Evolutionary conservation across 192 early-diverging fungal genomes (phyloP).

Genomic region (Dispira simplex): DNA sequence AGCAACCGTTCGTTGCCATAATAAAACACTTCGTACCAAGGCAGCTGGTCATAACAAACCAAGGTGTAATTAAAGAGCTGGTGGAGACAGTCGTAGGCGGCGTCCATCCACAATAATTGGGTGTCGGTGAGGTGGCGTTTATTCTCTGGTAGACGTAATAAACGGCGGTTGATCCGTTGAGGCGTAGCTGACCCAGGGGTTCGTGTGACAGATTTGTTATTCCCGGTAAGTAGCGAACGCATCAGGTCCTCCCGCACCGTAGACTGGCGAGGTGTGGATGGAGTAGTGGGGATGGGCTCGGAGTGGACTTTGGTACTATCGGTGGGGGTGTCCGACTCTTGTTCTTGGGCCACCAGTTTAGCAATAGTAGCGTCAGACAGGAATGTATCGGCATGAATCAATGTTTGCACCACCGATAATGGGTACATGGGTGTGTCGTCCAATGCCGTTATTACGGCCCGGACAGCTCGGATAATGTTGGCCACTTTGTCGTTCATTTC

Average conservation of each 20-base stretch:
- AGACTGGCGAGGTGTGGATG: not conserved
- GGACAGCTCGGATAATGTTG: no score
- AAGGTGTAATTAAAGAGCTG: slow-evolving; percentile 21
- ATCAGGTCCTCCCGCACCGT: not conserved
- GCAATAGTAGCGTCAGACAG: not conserved
- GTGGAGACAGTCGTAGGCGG: slow-evolving; percentile 23
- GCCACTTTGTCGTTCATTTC: no score
- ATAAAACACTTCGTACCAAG: slow-evolving; percentile 71
- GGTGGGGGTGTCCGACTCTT: not conserved
- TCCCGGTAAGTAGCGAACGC: not conserved
- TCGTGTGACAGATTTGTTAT: not conserved
- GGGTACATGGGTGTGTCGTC: not conserved
- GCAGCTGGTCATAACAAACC: slow-evolving; percentile 37
- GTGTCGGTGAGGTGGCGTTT: not conserved
- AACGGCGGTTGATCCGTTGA: slow-evolving; percentile 9
- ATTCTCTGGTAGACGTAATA: not conserved
- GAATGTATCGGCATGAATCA: not conserved
- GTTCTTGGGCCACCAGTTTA: not conserved
- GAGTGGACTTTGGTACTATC: not conserved
- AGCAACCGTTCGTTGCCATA: slow-evolving; percentile 52
- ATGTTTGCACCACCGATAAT: not conserved
- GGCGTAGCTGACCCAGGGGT: not conserved
- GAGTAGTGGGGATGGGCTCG: not conserved
- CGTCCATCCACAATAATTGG: slow-evolving; percentile 23
- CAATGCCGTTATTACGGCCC: no score